Base-by-base conservation (phyloP, 2,329 filamentous ascomycete genomes). In the Periconia sp. region DNA sequence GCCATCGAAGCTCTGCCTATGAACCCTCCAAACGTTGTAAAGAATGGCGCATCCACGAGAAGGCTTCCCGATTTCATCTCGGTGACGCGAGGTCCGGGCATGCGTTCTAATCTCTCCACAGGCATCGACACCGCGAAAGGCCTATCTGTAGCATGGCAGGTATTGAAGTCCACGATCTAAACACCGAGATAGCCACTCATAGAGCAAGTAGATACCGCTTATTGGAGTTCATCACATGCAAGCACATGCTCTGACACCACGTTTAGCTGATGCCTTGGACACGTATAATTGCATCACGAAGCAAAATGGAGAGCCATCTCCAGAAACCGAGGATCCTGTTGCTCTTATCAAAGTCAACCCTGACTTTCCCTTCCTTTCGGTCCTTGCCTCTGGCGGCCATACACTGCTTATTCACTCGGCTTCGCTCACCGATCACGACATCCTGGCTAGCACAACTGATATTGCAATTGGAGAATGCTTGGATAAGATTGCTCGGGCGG, bases 221-320 rank as follows among this genome's bases (percentile, higher is more conserved):
- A 69, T 97, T 1, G 94, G 85, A 1, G 88, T 96, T 1, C 88
- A 99, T 68, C 94, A 99, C 70, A 97, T 99, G 94, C 92, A 96
- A 68, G 94, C 92, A 9, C 94, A 99, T 70, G 87, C 94, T 13
- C 74, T 99, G 50, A 97, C 94, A 13, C 88, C 92, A 12, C 80
- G 90, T 8, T 80, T 99, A 29, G 85, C 86, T 4, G 73, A 76
- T 22, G 87, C 88, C 4, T 70, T 92, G 46, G 64, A 75, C 38
- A 38, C 52, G 3, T 30, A 39, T 38, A 17, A 33, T 6, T n/a
- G 13, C 7, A 4, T 5, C 15, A 18, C 18, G 22, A 18, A 33
- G n/a, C 38, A 48, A 37, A 54, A 48, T 6, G 31, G 36, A 4
- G 10, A 19, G 24, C 22, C 35, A 31, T 36, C 32, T 16, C 15